Conservation (phyloP, 2,329 filamentous ascomycete genomes). For the Acarospora socialis region DNA sequence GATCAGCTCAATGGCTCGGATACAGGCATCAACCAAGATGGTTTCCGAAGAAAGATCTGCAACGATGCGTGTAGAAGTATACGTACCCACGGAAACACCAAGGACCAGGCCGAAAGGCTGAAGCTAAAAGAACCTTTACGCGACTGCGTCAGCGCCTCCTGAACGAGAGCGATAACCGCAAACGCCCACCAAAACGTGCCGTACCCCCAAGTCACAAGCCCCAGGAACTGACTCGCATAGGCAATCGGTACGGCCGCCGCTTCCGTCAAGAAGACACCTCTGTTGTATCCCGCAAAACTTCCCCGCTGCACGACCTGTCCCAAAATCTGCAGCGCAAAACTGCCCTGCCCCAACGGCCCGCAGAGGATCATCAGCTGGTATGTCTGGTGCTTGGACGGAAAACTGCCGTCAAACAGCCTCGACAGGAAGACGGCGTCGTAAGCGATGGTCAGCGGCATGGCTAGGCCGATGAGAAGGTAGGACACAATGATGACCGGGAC, state of each 20-base stretch:
- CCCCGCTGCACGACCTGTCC: conserved; percentile 21
- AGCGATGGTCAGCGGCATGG: conserved; percentile 20
- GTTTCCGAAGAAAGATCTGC: too few relatives aligned
- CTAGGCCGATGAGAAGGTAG: conserved; percentile 26
- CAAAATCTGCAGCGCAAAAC: conserved; percentile 24
- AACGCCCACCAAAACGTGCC: conserved; percentile 31
- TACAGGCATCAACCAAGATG: too few relatives aligned
- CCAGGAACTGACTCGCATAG: conserved; percentile 24
- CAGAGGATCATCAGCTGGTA: conserved; percentile 29
- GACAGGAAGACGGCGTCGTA: conserved; percentile 23
- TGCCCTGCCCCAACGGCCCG: conserved; percentile 27
- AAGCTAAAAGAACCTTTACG: conserved; percentile 17
- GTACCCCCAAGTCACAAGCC: conserved; percentile 27
- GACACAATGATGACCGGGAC: conserved; percentile 28
- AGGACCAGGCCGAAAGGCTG: conserved; percentile 22
- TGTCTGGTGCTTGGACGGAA: conserved; percentile 15
- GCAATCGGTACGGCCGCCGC: conserved; percentile 24
- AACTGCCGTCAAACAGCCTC: conserved; percentile 19
- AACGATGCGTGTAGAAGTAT: too few relatives aligned
- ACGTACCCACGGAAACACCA: conserved; percentile 28
- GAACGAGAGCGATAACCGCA: conserved; percentile 22
- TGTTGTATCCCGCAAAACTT: conserved; percentile 22
- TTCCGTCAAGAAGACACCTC: conserved; percentile 21
- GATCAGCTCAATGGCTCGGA: too few relatives aligned
- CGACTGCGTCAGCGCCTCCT: conserved; percentile 16